These are phyloP conservation scores for Penicillium sp. DNA, from an alignment of 2,329 filamentous ascomycete species.

Conservation along the genomic window DNA sequence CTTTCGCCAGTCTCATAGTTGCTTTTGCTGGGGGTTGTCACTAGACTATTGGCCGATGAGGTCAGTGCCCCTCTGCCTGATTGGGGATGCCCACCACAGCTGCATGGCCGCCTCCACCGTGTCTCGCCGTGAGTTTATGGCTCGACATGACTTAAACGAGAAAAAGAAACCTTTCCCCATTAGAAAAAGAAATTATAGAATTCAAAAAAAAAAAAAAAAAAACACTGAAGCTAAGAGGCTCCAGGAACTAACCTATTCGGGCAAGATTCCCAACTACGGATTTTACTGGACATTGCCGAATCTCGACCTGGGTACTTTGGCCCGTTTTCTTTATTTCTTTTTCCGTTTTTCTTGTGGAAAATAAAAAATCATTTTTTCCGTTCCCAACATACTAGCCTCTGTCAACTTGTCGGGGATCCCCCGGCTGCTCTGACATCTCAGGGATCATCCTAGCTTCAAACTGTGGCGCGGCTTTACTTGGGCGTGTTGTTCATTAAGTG, in stretches of 20 bases:
- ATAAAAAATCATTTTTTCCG: too few species aligned
- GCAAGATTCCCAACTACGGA: too few species aligned
- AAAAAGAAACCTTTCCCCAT: background rate
- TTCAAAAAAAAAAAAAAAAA: too few species aligned
- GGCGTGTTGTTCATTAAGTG: background rate
- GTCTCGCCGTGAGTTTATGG: conserved; percentile 2
- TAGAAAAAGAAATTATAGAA: background rate
- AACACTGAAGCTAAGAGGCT: too few species aligned
- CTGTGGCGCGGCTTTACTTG: conserved; percentile 6
- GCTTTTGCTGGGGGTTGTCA: background rate
- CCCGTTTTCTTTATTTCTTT: background rate
- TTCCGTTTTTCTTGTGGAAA: background rate
- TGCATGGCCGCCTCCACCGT: conserved; percentile 12
- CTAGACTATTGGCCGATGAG: background rate
- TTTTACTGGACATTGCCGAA: too few species aligned
- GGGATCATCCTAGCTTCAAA: conserved; percentile 18
- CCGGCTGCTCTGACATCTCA: conserved; percentile 7
- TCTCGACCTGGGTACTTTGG: too few species aligned
- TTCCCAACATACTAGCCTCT: too few species aligned
- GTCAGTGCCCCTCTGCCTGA: background rate
- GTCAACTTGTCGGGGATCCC: conserved; percentile 8
- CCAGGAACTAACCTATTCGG: too few species aligned
- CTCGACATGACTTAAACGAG: background rate
- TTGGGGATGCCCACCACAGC: conserved; percentile 6
- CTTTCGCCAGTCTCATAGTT: background rate